phyloP scores from a whole-genome alignment of 768 basidiomycete species.

The Termitomyces bulborhizus region DNA sequence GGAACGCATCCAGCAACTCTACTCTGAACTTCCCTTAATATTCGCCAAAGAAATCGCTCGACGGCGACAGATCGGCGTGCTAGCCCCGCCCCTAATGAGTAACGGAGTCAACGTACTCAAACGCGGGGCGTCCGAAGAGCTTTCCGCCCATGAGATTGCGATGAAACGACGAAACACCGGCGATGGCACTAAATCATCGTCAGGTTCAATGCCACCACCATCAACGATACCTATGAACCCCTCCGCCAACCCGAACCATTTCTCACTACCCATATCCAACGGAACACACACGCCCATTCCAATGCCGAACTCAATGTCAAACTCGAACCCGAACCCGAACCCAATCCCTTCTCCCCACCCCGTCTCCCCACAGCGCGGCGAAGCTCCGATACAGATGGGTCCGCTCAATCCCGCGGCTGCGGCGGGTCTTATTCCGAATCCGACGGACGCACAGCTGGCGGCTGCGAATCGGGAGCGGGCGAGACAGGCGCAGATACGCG shows the following conservation, averaged over 20 bases:
- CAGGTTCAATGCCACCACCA: slow-evolving; percentile 23
- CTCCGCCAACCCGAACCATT: slow-evolving; percentile 5
- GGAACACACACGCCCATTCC: background rate
- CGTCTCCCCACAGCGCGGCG: slow-evolving; percentile 17
- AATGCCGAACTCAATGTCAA: background rate
- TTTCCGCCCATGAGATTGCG: slow-evolving; percentile 21
- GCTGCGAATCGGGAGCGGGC: slow-evolving; percentile 26
- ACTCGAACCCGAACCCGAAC: background rate
- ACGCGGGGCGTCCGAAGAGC: slow-evolving; percentile 56
- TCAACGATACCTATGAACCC: slow-evolving; percentile 19
- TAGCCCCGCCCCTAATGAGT: slow-evolving; percentile 2
- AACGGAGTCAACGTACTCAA: slow-evolving; percentile 31
- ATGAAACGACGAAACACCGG: slow-evolving; percentile 70
- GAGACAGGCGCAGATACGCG: slow-evolving; percentile 30
- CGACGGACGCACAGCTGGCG: slow-evolving; percentile 29
- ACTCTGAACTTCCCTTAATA: slow-evolving; percentile 49
- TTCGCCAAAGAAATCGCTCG: slow-evolving; percentile 60
- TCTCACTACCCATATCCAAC: slow-evolving; percentile 10
- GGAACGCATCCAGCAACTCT: slow-evolving; percentile 61
- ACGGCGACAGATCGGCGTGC: slow-evolving; percentile 27
- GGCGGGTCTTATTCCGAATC: slow-evolving; percentile 12
- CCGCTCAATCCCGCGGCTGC: slow-evolving; percentile 1
- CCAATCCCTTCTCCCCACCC: slow-evolving; percentile 5
- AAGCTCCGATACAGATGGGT: slow-evolving; percentile 8
- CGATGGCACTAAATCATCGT: slow-evolving; percentile 38